Percentiles rank a stretch among this genome's conserved stretches.
Evolutionary conservation across 306 rosid species (phyloP).

Genomic region (Trichosanthes truncata): DNA sequence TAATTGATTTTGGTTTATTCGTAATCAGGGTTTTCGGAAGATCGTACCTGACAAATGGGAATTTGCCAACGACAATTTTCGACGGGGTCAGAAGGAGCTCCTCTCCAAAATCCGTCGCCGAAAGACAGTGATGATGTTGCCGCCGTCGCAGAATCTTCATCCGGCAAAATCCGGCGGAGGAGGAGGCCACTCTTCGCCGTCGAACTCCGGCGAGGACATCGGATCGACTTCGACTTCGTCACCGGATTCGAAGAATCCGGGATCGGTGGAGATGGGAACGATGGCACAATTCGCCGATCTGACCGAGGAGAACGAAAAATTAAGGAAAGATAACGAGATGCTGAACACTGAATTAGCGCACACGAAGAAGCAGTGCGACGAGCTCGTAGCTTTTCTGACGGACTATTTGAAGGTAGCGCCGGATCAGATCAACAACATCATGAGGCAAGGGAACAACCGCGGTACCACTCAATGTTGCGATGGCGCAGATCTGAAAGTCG

Average conservation of each 20-base stretch:
- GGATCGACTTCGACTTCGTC: constrained; percentile 69
- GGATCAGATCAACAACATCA: constrained; percentile 54
- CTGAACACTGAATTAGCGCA: constrained; percentile 54
- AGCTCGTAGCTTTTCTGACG: constrained; percentile 42
- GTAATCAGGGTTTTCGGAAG: constrained; percentile 62
- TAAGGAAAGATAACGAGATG: constrained; percentile 62
- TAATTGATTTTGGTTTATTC: neutral
- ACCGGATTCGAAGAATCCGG: constrained; percentile 62
- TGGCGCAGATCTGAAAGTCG: constrained; percentile 3
- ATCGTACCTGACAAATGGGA: constrained; percentile 94
- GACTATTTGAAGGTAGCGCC: constrained; percentile 50
- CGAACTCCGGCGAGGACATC: constrained; percentile 68
- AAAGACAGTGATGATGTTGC: constrained; percentile 19
- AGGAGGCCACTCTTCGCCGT: constrained; percentile 16
- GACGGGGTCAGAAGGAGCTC: constrained; percentile 49
- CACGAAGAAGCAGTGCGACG: constrained; percentile 72
- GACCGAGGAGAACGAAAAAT: constrained; percentile 61
- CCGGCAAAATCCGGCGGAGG: constrained; percentile 22
- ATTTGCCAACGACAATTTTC: constrained; percentile 80
- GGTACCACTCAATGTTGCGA: constrained; percentile 24
- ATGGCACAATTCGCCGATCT: constrained; percentile 25
- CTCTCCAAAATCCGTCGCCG: constrained; percentile 70
- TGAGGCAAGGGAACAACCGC: constrained; percentile 32
- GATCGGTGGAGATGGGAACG: constrained; percentile 41
- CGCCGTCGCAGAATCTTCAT: neutral